phyloP scores from a whole-genome alignment of 2,329 filamentous ascomycete genomes.

The Penicillium digitatum region DNA sequence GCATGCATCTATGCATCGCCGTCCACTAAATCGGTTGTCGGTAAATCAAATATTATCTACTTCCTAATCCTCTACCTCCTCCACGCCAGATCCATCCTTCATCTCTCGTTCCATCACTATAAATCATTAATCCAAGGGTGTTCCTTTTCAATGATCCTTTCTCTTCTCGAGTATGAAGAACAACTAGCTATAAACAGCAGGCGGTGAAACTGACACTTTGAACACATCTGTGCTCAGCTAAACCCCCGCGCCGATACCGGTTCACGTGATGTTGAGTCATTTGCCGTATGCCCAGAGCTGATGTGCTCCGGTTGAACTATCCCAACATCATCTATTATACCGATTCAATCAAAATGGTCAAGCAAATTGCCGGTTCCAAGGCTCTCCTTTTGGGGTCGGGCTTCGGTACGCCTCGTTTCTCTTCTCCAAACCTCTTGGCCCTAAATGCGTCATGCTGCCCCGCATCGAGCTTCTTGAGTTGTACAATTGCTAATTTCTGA shows the following conservation, averaged over 20 bases:
- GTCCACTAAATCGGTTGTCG: not conserved
- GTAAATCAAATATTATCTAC: constrained; percentile 1
- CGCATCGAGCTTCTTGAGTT: constrained; percentile 13
- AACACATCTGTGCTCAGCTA: constrained; percentile 3
- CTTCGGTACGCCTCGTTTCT: constrained; percentile 30
- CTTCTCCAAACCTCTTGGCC: not conserved
- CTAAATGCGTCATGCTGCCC: constrained; percentile 14
- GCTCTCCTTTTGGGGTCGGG: constrained; percentile 39
- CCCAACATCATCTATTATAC: constrained; percentile 14
- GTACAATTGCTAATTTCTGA: constrained; percentile 10
- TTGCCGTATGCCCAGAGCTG: constrained; percentile 15
- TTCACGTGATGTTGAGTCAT: constrained; percentile 27
- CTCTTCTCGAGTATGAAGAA: not conserved
- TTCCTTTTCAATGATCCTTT: not conserved
- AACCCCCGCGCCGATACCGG: constrained; percentile 28
- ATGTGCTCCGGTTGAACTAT: constrained; percentile 3
- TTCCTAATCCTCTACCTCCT: not conserved
- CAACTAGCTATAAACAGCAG: not conserved
- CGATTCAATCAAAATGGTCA: constrained; percentile 33
- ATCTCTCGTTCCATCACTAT: too few relatives aligned
- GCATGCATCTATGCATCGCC: constrained; percentile 2
- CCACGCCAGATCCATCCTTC: not conserved
- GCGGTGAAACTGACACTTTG: not conserved
- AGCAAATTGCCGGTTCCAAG: constrained; percentile 38
- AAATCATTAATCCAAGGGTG: not conserved